Percentiles rank a stretch among this genome's conserved stretches.
phyloP scores from a whole-genome alignment of 2,329 filamentous ascomycete genomes.

The Calycina herbarum region DNA sequence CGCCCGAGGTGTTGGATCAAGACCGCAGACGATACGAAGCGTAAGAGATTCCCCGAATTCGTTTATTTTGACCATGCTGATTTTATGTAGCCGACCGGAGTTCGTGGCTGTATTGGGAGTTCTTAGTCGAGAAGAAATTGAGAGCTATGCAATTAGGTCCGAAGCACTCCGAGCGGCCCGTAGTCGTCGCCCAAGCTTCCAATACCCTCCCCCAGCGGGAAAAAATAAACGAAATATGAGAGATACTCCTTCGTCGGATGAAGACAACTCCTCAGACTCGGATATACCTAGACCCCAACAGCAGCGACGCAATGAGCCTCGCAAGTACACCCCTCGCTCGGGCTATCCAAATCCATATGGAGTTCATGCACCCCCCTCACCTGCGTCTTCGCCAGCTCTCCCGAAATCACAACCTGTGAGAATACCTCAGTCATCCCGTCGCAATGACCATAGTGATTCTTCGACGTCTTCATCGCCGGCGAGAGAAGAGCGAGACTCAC shows the following conservation, averaged over 20 bases:
- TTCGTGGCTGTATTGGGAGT: slow-evolving; percentile 62
- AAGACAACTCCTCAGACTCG: slow-evolving; percentile 19
- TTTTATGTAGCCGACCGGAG: slow-evolving; percentile 44
- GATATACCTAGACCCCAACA: slow-evolving; percentile 9
- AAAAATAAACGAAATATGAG: neutral
- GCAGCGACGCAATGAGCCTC: slow-evolving; percentile 3
- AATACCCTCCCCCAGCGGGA: slow-evolving; percentile 11
- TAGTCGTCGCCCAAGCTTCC: slow-evolving; percentile 14
- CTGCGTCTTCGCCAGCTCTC: slow-evolving; percentile 8
- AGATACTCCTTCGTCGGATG: neutral
- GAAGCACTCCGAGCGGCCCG: slow-evolving; percentile 40
- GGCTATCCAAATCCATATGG: slow-evolving; percentile 32
- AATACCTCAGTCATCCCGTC: slow-evolving; percentile 12
- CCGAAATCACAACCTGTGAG: neutral
- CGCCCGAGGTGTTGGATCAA: slow-evolving; percentile 56
- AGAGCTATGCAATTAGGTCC: slow-evolving; percentile 47
- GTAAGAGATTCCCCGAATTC: slow-evolving; percentile 21
- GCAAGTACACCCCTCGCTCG: slow-evolving; percentile 20
- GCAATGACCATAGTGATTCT: slow-evolving; percentile 6
- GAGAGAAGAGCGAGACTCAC: slow-evolving; percentile 6
- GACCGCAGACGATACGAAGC: slow-evolving; percentile 61
- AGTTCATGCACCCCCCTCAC: slow-evolving; percentile 19
- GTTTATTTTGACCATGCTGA: neutral
- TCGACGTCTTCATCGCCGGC: slow-evolving; percentile 4
- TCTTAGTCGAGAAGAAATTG: slow-evolving; percentile 52